Conservation (phyloP, 2,329 filamentous ascomycete species). For the Monilinia fructigena region DNA sequence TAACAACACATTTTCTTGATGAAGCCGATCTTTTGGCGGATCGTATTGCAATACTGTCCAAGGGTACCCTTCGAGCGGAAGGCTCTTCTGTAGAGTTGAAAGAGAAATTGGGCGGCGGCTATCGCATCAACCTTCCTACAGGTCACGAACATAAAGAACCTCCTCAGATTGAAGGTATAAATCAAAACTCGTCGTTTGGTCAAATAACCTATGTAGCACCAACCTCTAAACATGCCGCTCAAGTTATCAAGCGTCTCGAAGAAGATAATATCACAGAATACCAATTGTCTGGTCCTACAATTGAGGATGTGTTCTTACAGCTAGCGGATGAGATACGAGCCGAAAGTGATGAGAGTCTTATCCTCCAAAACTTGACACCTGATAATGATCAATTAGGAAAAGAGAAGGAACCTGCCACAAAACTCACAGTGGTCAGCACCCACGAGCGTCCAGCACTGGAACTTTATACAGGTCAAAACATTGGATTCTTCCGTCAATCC, state of each 20-base stretch:
- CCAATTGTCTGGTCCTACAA: constrained; percentile 81
- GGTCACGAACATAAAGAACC: constrained; percentile 49
- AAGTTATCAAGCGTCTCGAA: constrained; percentile 70
- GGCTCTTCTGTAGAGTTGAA: constrained; percentile 87
- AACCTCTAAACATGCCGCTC: constrained; percentile 67
- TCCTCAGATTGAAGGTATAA: constrained; percentile 53
- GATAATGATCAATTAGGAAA: constrained; percentile 21
- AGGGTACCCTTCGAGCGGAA: constrained; percentile 75
- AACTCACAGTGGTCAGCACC: constrained; percentile 19
- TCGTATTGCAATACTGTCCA: constrained; percentile 83
- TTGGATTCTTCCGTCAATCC: constrained; percentile 69
- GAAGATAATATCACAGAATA: constrained; percentile 68
- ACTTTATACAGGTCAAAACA: constrained; percentile 66
- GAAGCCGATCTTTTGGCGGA: constrained; percentile 89
- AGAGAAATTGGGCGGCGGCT: constrained; percentile 76
- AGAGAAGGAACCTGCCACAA: constrained; percentile 37
- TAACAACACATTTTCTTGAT: constrained; percentile 92
- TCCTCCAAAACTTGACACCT: constrained; percentile 22
- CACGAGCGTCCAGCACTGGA: constrained; percentile 43
- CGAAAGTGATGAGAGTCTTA: constrained; percentile 42
- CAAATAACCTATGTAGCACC: constrained; percentile 70
- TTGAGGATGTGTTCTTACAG: constrained; percentile 89
- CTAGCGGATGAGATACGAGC: constrained; percentile 75
- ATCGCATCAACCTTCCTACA: constrained; percentile 73
- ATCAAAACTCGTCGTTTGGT: constrained; percentile 63